Base-by-base conservation (phyloP, 2,329 filamentous ascomycete genomes). In the Rachicladosporium sp. region DNA sequence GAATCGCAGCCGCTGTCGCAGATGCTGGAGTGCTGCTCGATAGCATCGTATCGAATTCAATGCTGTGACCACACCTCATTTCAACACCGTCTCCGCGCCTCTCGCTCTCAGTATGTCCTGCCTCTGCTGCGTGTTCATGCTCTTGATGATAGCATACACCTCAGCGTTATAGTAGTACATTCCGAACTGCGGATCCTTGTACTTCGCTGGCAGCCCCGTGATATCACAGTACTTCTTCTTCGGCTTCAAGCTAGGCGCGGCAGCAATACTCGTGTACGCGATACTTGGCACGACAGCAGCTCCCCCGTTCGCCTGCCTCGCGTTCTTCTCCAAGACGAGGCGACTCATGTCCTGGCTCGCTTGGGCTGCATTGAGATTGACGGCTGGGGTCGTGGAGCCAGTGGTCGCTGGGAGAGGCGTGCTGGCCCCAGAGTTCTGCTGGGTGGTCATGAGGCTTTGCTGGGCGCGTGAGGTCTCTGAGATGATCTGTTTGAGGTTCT, bases 201-300 rank as follows among this genome's bases (percentile, higher is more conserved):
- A 98, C 4, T 82, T 81, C 23, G 87, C 85, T n/a, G 85, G 77
- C 48, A 98, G 66, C 1, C 91, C 93, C 1, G 91, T 98, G 52
- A 98, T 75, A 61, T 98, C 93, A 67, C 91, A 98, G 63, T 96
- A 98, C 54, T 82, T 83, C 62, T 80, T 87, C 56, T 84, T 76
- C 5, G 76, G 73, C 54, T 76, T 74, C 52, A 96, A 68, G 43
- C 83, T 91, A 31, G 91, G 91, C 3, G 91, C 89, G 35, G 85
- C 87, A 61, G 96, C 91, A 46, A 98, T 93, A 57, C 95, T 96
- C 5, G 86, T 94, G 61, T 96, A 98, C 1, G 91, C 95, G 23
- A 67, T 61, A 27, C 73, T 75, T 0, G 82, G 84, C n/a, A 62
- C 54, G 31, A 55, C 52, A 4, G 55, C 57, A 6, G 42, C 35